Evolutionary conservation across 768 basidiomycete genomes (phyloP).

Genomic region (Amanita phalloides): DNA sequence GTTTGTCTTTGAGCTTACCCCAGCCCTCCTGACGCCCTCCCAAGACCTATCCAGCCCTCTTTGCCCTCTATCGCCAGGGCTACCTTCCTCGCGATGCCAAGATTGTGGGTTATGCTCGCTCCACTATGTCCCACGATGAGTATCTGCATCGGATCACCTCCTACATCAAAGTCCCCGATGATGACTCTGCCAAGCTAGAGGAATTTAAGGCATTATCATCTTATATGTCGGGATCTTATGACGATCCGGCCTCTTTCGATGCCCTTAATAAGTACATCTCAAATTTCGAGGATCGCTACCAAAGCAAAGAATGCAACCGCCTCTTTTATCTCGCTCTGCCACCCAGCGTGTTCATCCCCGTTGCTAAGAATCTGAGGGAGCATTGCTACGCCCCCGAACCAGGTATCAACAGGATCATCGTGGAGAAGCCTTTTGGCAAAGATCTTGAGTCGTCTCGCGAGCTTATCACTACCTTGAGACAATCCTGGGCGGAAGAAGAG

Average conservation of each 20-base stretch:
- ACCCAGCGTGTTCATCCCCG: constrained; percentile 91
- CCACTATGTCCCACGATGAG: constrained; percentile 83
- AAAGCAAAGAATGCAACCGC: constrained; percentile 58
- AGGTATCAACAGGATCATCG: constrained; percentile 85
- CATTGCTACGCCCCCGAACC: constrained; percentile 59
- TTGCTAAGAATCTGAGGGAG: constrained; percentile 73
- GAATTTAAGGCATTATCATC: constrained; percentile 75
- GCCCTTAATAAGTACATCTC: constrained; percentile 67
- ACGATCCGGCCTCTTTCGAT: constrained; percentile 71
- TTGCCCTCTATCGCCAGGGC: constrained; percentile 72
- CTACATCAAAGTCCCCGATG: constrained; percentile 74
- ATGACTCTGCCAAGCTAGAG: constrained; percentile 58
- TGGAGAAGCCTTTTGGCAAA: constrained; percentile 98
- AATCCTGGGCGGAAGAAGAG: constrained; percentile 92
- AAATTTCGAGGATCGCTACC: constrained; percentile 65
- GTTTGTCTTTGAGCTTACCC: constrained; percentile 20
- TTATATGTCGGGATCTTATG: constrained; percentile 86
- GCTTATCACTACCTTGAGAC: constrained; percentile 70
- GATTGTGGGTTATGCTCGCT: constrained; percentile 95
- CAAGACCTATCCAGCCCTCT: constrained; percentile 93
- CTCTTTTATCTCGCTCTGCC: constrained; percentile 97
- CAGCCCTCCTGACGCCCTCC: constrained; percentile 5
- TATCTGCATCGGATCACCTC: constrained; percentile 77
- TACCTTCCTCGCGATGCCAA: constrained; percentile 76
- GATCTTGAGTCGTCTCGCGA: constrained; percentile 78